Base-by-base conservation (phyloP, 2,329 filamentous ascomycete species). In the Fusarium nanum region DNA sequence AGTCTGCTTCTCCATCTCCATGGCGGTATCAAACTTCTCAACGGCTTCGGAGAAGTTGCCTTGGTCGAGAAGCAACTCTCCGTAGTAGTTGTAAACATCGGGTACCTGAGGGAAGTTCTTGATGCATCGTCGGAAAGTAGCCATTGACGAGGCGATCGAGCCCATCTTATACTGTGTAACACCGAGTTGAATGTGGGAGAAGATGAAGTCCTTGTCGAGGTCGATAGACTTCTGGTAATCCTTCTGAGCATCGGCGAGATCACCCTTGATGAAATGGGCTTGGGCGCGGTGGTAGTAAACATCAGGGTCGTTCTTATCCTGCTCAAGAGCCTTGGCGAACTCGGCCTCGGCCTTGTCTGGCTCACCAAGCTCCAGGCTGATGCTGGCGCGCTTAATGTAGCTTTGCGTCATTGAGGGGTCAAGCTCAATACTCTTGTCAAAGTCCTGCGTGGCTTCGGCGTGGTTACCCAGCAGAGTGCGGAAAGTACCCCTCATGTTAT, bases 141-240 rank as follows among this genome's bases (percentile, higher is more conserved):
- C 95, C 94, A 98, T 98, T 48, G 94, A 97, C 11, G 94, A 98
- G 10, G 96, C 96, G 62, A 99, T 92, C 30, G 93, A 97, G 73
- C 96, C 96, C 92, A 98, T 97, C 90, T 99, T 99, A 87, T 99
- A 99, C 83, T 99, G 96, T 52, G 96, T 99, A 55, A 99, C 96
- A 80, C 96, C 96, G 45, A 99, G 92, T 83, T 99, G 96, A 77
- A 99, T 99, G 84, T 99, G 96, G 10, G 95, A 98, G 88, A 97
- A 99, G 84, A 99, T 99, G 82, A 99, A 99, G 73, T 93, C 91
- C 74, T 90, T 88, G 85, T 99, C 96, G 30, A 99, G 88, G 76
- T 99, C 96, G 77, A 99, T 99, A 5, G 96, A 98, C 84, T 97
- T 98, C 81, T 99, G 96, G 84, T 99, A 99, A 83, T 99, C 96